Evolutionary conservation across 2,329 filamentous ascomycete genomes (phyloP), one percentile per base, ranked within the genome.

Genomic region (Pseudogymnoascus sp.): DNA sequence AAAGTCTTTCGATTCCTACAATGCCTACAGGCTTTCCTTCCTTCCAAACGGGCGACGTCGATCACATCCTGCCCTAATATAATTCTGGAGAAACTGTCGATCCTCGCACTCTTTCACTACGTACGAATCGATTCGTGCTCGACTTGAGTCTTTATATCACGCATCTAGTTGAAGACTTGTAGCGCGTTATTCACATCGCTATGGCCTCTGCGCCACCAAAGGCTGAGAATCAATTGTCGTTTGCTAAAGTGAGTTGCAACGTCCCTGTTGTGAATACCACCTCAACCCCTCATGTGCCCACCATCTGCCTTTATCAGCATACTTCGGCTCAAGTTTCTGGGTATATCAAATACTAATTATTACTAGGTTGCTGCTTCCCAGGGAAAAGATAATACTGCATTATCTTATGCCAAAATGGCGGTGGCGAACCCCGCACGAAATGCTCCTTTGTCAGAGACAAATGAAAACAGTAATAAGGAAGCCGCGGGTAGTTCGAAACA

Each of bases 141-240:
- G 27, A 55, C 48, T 15, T 21, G 48, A 33, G 48, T 35, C 48
- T 55, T 55, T 55, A 55, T 35, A 55, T 55, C 48, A 55, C 48
- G 29, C 29, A 55, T 55, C 9, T 55, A 55, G 48, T 55, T 55
- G 48, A 55, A 55, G 48, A 55, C 15, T 17, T 55, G 29, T 55
- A 55, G 48, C 48, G 48, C 48, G 48, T 55, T 55, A 35, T 59
- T 36, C 15, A 44, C 51, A 64, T 61, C 41, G 68, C 62, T 25
- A 83, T 83, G 80, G 77, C 80, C 65, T 76, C 79, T 55, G 72
- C 77, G 62, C 76, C 77, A 63, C 71, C 72, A 69, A 74, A 79
- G 65, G 80, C 81, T 67, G 66, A 77, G 62, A 76, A 77, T 61
- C 85, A 84, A 75, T 82, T 87, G 68, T 90, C 88, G 44, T 92